These are phyloP conservation scores for Taphrina pruni DNA, from an alignment of 1,139 yeast genomes.

Conservation along the genomic window DNA sequence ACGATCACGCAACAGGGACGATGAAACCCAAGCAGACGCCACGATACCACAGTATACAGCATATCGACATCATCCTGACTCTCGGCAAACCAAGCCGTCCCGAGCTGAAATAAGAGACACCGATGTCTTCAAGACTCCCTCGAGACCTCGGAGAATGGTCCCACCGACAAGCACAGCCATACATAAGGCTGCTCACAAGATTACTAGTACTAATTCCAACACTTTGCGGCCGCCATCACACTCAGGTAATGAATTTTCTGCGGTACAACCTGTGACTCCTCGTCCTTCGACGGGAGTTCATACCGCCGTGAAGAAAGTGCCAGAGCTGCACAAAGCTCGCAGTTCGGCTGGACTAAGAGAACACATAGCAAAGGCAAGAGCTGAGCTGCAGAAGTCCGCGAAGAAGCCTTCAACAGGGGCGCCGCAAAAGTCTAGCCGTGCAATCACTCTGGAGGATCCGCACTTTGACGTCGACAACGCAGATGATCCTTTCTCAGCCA, in stretches of 20 bases:
- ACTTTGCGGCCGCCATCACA: neutral
- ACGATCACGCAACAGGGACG: neutral
- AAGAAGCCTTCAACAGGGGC: neutral
- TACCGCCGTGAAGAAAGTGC: neutral
- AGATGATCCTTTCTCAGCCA: conserved; percentile 29
- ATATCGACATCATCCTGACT: neutral
- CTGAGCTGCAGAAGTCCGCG: conserved; percentile 28
- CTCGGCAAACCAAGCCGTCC: neutral
- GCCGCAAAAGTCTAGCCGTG: neutral
- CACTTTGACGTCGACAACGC: neutral
- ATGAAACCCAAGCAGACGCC: neutral
- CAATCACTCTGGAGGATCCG: neutral
- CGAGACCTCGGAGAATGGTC: conserved; percentile 9
- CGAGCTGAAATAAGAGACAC: too few relatives aligned
- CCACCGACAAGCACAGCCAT: neutral
- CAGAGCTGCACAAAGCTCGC: conserved; percentile 12
- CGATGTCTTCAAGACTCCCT: conserved; percentile 5
- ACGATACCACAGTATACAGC: conserved; percentile 6
- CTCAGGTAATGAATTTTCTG: neutral
- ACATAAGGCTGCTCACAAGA: neutral
- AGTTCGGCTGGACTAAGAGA: conserved; percentile 30
- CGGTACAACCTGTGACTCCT: neutral
- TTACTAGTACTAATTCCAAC: neutral
- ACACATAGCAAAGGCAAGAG: conserved; percentile 35
- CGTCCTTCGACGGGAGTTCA: neutral